phyloP scores from a whole-genome alignment of 2,329 filamentous ascomycete species.

The Colletotrichum euphorbiae region DNA sequence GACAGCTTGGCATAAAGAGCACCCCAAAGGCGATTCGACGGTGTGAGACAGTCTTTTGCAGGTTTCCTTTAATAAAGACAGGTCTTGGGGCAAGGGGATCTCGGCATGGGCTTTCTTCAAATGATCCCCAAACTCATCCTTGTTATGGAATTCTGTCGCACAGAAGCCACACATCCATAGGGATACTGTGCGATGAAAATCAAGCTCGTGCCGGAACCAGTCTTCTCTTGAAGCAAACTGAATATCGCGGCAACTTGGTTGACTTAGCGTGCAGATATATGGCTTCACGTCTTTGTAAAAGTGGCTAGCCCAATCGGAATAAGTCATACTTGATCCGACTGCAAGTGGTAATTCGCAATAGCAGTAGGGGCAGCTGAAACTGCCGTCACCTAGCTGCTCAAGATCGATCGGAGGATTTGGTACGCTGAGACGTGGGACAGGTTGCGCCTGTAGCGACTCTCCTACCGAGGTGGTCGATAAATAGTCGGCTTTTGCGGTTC shows the following conservation, averaged over 20 bases:
- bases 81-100: background rate
- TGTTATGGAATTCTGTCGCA: background rate
- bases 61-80: background rate
- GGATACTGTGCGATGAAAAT: background rate
- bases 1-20: background rate
- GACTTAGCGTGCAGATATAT: background rate
- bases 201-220: constrained; percentile 1
- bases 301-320: background rate
- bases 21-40: background rate
- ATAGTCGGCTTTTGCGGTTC: background rate
- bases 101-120: background rate
- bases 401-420: background rate
- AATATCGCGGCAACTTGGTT: background rate
- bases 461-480: background rate
- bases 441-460: background rate
- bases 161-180: background rate
- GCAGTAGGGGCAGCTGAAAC: background rate
- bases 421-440: background rate
- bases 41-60: background rate
- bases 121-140: background rate
- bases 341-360: background rate
- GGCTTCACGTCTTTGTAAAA: background rate
- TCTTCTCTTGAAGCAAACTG: background rate
- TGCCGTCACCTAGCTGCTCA: background rate
- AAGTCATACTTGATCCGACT: background rate